Conservation (phyloP, 768 basidiomycete genomes). For the Russula dissimulans region DNA sequence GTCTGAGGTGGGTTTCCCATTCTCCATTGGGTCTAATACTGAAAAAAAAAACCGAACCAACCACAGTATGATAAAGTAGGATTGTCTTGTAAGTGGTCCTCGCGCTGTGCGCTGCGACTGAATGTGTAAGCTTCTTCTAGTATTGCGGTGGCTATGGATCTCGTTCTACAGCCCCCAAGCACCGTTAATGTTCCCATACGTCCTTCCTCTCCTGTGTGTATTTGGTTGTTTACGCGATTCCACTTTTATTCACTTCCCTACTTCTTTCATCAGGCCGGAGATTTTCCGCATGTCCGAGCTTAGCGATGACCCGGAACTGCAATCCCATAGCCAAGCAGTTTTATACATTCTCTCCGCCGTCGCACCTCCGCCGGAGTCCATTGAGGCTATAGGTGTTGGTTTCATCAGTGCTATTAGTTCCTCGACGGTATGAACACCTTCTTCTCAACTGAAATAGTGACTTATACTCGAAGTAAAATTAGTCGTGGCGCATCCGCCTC, state of each 20-base stretch:
- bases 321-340: slow-evolving; percentile 70
- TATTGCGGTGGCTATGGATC: slow-evolving; percentile 73
- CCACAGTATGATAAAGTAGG: slow-evolving; percentile 80
- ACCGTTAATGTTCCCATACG: slow-evolving; percentile 66
- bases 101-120: not conserved
- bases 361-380: slow-evolving; percentile 58
- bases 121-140: slow-evolving; percentile 30
- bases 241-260: slow-evolving; percentile 6
- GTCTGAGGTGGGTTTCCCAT: slow-evolving; percentile 46
- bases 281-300: slow-evolving; percentile 86
- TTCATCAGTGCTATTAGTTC: slow-evolving; percentile 68
- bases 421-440: slow-evolving; percentile 47
- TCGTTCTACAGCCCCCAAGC: slow-evolving; percentile 70
- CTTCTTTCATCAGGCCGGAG: slow-evolving; percentile 51
- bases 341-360: slow-evolving; percentile 77
- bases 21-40: not conserved
- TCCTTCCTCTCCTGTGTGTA: slow-evolving; percentile 67
- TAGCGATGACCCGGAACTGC: slow-evolving; percentile 76
- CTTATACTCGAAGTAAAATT: not conserved
- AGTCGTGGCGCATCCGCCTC: slow-evolving; percentile 89
- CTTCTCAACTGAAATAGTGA: slow-evolving; percentile 7
- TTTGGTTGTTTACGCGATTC: not conserved
- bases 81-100: slow-evolving; percentile 52
- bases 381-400: slow-evolving; percentile 48
- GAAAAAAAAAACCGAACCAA: slow-evolving; percentile 8